These are phyloP conservation scores for Entomortierella lignicola DNA, from an alignment of 192 early-diverging fungal species.

Conservation along the genomic window DNA sequence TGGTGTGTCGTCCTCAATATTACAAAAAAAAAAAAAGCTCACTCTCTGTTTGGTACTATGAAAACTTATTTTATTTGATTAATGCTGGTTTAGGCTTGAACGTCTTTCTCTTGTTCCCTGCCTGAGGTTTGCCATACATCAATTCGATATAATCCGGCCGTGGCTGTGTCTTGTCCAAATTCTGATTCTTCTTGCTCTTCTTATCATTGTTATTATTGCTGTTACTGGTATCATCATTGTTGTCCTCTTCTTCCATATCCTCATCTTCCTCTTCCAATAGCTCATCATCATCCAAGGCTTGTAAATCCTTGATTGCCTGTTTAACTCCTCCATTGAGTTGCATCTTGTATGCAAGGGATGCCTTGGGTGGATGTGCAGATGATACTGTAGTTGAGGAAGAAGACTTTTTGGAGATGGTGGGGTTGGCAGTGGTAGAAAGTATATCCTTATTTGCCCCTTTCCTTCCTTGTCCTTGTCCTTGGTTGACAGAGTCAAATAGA, in stretches of 20 bases:
- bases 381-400: background rate
- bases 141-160: slow-evolving; percentile 47
- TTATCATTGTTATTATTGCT: background rate
- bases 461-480: background rate
- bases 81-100: slow-evolving; percentile 51
- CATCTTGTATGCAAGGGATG: slow-evolving; percentile 52
- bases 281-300: slow-evolving; percentile 16
- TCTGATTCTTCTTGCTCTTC: slow-evolving; percentile 17
- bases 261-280: slow-evolving; percentile 32
- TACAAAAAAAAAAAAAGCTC: no score
- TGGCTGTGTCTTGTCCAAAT: slow-evolving; percentile 48
- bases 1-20: no score
- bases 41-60: no score
- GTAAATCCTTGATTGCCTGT: slow-evolving; percentile 41
- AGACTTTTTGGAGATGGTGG: slow-evolving; percentile 38
- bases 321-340: slow-evolving; percentile 50
- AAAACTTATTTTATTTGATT: slow-evolving; percentile 50
- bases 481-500: slow-evolving; percentile 36
- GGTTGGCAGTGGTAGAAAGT: slow-evolving; percentile 48
- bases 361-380: slow-evolving; percentile 41
- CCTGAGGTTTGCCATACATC: slow-evolving; percentile 45
- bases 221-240: background rate
- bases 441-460: slow-evolving; percentile 24
- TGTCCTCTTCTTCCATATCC: slow-evolving; percentile 18
- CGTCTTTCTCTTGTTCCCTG: slow-evolving; percentile 45